These are phyloP conservation scores for Emmonsia crescens DNA, from an alignment of 2,329 filamentous ascomycete genomes.

Conservation along the genomic window DNA sequence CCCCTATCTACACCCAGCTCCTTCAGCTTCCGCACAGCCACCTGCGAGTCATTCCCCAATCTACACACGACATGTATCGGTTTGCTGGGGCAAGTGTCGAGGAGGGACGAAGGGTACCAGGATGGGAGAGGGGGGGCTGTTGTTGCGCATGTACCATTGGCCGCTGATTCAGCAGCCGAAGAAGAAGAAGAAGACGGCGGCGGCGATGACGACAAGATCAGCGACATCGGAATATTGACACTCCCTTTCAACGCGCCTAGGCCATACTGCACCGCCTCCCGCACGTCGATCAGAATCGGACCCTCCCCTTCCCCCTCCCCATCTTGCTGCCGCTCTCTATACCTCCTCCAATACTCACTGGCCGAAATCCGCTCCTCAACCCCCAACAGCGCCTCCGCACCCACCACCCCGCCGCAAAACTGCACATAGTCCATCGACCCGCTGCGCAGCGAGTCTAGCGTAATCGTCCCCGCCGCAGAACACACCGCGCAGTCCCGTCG, in stretches of 20 bases:
- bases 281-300: slow-evolving; percentile 66
- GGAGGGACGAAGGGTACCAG: slow-evolving; percentile 21
- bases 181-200: neutral
- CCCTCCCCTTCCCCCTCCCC: slow-evolving; percentile 10
- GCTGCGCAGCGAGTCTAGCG: slow-evolving; percentile 48
- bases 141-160: neutral
- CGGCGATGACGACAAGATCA: slow-evolving; percentile 30
- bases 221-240: slow-evolving; percentile 46
- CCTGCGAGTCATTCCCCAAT: slow-evolving; percentile 40
- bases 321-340: neutral
- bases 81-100: slow-evolving; percentile 9
- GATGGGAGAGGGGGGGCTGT: slow-evolving; percentile 2
- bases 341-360: slow-evolving; percentile 41
- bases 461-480: slow-evolving; percentile 49
- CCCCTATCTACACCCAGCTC: slow-evolving; percentile 25
- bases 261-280: slow-evolving; percentile 74
- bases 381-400: slow-evolving; percentile 46
- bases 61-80: slow-evolving; percentile 38
- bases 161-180: neutral
- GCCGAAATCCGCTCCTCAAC: slow-evolving; percentile 59
- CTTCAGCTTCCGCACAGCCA: slow-evolving; percentile 33
- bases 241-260: slow-evolving; percentile 67
- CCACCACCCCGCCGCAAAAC: slow-evolving; percentile 60
- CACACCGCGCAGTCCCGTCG: slow-evolving; percentile 68
- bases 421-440: slow-evolving; percentile 71